Percentiles rank a stretch among this genome's conserved stretches.
These are phyloP conservation scores for Globisporangium cederbergense DNA, from an alignment of 352 stramenopile species.

Conservation along the genomic window DNA sequence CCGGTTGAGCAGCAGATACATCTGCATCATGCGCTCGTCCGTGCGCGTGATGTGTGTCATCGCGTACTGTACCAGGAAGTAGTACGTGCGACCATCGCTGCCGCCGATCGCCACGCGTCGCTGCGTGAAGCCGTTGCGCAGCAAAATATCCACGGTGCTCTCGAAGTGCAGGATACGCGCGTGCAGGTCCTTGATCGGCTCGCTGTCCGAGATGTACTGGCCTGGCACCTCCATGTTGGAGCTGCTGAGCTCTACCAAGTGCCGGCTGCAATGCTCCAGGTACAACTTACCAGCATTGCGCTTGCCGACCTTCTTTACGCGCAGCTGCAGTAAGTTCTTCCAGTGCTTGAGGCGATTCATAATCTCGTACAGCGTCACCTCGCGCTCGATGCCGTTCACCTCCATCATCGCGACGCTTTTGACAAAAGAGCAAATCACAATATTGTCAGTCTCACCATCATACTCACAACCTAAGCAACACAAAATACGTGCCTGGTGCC, in stretches of 20 bases:
- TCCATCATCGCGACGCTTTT: constrained; percentile 19
- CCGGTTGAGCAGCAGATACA: constrained; percentile 89
- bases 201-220: constrained; percentile 89
- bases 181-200: constrained; percentile 91
- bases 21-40: constrained; percentile 94
- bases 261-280: constrained; percentile 86
- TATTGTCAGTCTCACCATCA: not conserved
- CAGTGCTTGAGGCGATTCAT: constrained; percentile 90
- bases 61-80: constrained; percentile 91
- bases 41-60: constrained; percentile 92
- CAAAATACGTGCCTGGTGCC: constrained; percentile 16
- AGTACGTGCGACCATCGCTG: constrained; percentile 86
- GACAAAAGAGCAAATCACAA: not conserved
- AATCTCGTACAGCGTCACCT: constrained; percentile 72
- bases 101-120: constrained; percentile 88
- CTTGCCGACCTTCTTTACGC: constrained; percentile 74
- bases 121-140: constrained; percentile 89
- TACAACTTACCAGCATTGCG: constrained; percentile 68
- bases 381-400: constrained; percentile 18
- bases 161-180: constrained; percentile 89
- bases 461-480: not conserved
- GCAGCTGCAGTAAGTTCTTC: constrained; percentile 87
- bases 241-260: constrained; percentile 85
- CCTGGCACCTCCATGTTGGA: constrained; percentile 90
- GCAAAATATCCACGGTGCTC: constrained; percentile 77